Percentiles rank a stretch among this genome's conserved stretches.
Evolutionary conservation across 2,329 filamentous ascomycete genomes (phyloP).

Genomic region (Coniochaeta sp.): DNA sequence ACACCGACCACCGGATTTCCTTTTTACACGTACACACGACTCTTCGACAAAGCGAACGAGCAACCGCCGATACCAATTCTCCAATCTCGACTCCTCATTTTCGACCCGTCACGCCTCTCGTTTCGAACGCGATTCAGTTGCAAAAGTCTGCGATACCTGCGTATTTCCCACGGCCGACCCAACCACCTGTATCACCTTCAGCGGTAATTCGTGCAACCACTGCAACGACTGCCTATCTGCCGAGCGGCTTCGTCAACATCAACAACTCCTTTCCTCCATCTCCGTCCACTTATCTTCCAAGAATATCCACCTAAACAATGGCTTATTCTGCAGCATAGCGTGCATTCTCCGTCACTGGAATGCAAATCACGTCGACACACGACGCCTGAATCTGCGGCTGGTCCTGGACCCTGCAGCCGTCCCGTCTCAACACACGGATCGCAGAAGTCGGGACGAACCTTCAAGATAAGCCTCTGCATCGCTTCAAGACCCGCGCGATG

Average conservation of each 20-base stretch:
- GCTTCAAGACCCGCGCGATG: conserved; percentile 30
- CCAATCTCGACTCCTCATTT: neutral
- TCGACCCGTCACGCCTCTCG: neutral
- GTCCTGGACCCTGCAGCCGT: conserved; percentile 3
- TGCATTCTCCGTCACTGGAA: conserved; percentile 1
- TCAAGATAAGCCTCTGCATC: conserved; percentile 3
- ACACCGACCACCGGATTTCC: neutral
- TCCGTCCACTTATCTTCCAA: neutral
- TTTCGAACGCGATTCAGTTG: neutral
- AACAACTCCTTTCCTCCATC: neutral
- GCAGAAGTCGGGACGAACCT: neutral
- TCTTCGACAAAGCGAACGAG: neutral
- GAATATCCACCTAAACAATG: neutral
- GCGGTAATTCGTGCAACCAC: conserved; percentile 1
- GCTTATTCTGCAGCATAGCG: neutral
- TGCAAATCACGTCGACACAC: conserved; percentile 1
- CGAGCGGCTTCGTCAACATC: neutral
- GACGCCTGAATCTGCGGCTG: neutral
- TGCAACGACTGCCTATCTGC: too few species aligned
- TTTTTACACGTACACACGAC: neutral
- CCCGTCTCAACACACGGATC: neutral
- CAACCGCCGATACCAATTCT: conserved; percentile 4
- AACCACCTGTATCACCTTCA: neutral
- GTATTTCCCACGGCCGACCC: too few species aligned
- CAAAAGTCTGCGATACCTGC: neutral